Conservation (phyloP, 148 eudicot genomes). For the Rhododendron simsii region DNA sequence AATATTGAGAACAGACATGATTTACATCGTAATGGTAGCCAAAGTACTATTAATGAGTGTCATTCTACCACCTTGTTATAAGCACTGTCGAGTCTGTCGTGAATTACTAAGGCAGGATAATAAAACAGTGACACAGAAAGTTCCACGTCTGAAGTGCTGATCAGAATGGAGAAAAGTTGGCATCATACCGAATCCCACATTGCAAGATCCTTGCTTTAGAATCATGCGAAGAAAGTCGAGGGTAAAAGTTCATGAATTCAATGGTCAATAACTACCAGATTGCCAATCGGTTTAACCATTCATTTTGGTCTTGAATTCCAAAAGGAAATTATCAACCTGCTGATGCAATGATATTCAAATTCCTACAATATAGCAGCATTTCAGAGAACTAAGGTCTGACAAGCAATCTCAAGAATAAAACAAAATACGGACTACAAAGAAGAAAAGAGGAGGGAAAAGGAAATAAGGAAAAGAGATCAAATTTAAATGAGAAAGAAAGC, state of each 20-base stretch:
- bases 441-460: neutral
- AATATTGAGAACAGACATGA: neutral
- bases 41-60: neutral
- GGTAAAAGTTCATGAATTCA: neutral
- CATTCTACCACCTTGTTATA: neutral
- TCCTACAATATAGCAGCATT: neutral
- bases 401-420: neutral
- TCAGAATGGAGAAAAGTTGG: neutral
- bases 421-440: neutral
- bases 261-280: neutral
- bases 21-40: neutral
- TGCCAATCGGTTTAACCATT: neutral
- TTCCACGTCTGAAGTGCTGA: neutral
- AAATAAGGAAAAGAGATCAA: neutral
- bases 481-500: neutral
- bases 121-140: neutral
- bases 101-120: neutral
- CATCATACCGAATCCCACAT: neutral
- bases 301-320: neutral
- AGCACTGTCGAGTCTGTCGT: neutral
- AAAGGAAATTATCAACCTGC: neutral
- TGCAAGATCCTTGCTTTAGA: neutral
- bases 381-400: neutral
- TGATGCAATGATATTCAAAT: neutral
- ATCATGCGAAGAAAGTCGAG: neutral